Base-by-base conservation (phyloP, 139 green algal genomes). In the Chlamydomonas sp. region DNA sequence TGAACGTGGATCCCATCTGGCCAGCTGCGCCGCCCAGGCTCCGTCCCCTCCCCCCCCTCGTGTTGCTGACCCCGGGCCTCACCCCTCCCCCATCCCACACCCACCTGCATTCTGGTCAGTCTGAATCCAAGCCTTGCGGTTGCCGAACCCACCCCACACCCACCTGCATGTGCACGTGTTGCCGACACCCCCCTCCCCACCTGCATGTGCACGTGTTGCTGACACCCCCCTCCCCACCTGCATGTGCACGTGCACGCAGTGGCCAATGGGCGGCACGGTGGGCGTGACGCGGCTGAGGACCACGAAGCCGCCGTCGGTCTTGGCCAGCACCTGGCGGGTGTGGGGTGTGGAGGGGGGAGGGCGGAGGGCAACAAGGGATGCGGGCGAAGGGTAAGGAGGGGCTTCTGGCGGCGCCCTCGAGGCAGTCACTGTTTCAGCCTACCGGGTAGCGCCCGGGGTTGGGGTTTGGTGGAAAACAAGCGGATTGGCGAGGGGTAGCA, bases 181-280 rank as follows among this genome's bases (percentile, higher is more conserved):
- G 31, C 31, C 31, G 31, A 49, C 31, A 49, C 31, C 31, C 31
- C 31, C 31, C 31, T 49, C 31, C 31, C 31, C 31, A 49, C 31
- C 31, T 49, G 31, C 31, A 49, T 49, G 31, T 49, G 31, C 31
- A 49, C 31, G 31, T 49, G 31, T 49, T 49, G 31, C 31, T 49
- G 31, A 49, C 31, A 49, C 31, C 31, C 31, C 31, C 31, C 31
- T 49, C 31, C 31, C 31, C 31, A 49, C 81, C 81, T 79, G 81
- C 59, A 69, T 73, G 7, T 63, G 16, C 15, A 86, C 58, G 57
- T 73, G 68, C 18, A 86, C 81, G 71, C 81, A 86, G 17, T 86
- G 68, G 6, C 81, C 81, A 1, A n/a, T 60, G 17, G 81, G 58
- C 59, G 81, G 81, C 60, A 86, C 80, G 68, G 60, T 68, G 59